A percentile compares a stretch with the other conserved stretches of the same genome.
These are phyloP conservation scores for Aspergillus olivimuriae DNA, from an alignment of 495 filamentous ascomycete species.

Conservation along the genomic window DNA sequence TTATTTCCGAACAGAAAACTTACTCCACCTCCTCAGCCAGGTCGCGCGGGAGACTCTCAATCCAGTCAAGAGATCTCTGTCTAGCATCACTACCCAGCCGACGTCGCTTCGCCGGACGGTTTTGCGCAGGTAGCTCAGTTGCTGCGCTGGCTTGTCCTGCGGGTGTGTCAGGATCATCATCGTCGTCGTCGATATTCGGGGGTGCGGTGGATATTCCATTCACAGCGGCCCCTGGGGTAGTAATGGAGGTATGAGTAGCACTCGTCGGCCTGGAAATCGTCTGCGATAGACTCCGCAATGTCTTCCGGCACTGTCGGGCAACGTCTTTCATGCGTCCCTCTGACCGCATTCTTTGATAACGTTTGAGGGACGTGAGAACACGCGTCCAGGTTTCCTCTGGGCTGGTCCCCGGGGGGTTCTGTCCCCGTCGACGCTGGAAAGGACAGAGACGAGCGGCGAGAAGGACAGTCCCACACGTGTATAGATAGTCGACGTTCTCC, in stretches of 20 bases:
- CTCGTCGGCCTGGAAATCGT: neutral
- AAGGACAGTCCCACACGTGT: constrained; percentile 8
- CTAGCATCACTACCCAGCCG: neutral
- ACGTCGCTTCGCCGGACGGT: neutral
- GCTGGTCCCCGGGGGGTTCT: neutral
- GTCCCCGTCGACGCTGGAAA: neutral
- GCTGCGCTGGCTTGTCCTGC: too few relatives aligned
- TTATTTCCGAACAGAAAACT: too few relatives aligned
- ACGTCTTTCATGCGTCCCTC: neutral
- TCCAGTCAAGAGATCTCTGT: constrained; percentile 5
- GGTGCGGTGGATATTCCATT: neutral
- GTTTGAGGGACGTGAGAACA: neutral
- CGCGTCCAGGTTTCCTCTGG: neutral
- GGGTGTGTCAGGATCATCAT: neutral
- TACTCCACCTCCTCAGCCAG: constrained; percentile 3
- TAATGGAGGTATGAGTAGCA: neutral
- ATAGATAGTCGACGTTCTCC: constrained; percentile 13
- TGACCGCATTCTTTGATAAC: neutral
- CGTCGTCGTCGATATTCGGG: too few relatives aligned
- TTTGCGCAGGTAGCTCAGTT: neutral
- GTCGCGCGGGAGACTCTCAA: constrained; percentile 14
- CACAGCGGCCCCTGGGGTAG: neutral
- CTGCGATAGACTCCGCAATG: neutral
- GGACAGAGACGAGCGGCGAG: constrained; percentile 7
- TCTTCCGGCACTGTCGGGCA: constrained; percentile 3